Base-by-base conservation (phyloP, 2,329 filamentous ascomycete species). In the Diplodia seriata region DNA sequence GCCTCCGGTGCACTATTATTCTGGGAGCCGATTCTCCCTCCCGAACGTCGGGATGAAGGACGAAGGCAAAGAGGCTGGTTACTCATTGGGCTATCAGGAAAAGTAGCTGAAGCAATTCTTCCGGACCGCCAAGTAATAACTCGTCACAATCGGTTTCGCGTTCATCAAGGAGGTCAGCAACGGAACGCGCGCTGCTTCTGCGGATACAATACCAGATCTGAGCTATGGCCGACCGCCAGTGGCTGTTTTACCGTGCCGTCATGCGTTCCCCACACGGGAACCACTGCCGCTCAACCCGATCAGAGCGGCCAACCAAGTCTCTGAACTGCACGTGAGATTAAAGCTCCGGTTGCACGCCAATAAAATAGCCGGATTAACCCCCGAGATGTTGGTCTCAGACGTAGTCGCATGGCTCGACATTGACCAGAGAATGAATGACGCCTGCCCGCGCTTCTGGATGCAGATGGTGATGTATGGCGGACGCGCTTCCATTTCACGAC, bases 201-300 rank as follows among this genome's bases (percentile, higher is more conserved):
- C 40, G 26, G 57, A 14, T 62, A 15, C 43, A 33, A 33, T 49
- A 23, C 57, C 57, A 62, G 56, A 62, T 62, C 29, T 33, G 40
- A 49, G 38, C 2, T 29, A 49, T 15, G 31, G 18, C 47, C 59
- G 29, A 23, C 59, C 29, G 14, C 18, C 9, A 23, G 36, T 40
- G 36, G 9, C 8, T 12, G 14, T 31, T 2, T 26, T 26, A 20
- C 38, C 40, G 36, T 23, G 15, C 23, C 56, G 47, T 20, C 31
- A 51, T 51, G 59, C 59, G 40, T 51, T 26, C 59, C 31, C 40
- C 47, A 62, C 57, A 20, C 59, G 43, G 59, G 57, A 62, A 49
- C 20, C 18, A 26, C 29, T 62, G 26, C 57, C 56, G 38, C 40
- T 50, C 15, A 6, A 43, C 38, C 53, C 20, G 36, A 47, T 18